Evolutionary conservation across 148 eudicot species (phyloP).

Genomic region (Chenopodium quinoa): DNA sequence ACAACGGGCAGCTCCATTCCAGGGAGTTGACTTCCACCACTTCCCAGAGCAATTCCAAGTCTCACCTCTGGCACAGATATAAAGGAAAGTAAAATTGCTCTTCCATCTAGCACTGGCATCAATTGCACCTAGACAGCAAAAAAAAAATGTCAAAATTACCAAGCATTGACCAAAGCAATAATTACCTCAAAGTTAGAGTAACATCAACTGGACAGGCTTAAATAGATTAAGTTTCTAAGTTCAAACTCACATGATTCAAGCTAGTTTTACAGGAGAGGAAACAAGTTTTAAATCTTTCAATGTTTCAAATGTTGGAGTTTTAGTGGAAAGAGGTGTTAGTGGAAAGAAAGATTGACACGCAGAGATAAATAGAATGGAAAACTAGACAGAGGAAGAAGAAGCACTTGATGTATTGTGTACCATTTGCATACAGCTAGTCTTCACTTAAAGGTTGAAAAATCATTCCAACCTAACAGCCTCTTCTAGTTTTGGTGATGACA

Average conservation of each 20-base stretch:
- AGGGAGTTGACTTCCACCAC: slow-evolving; percentile 92
- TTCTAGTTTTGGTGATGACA: too few species aligned
- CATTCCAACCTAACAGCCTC: too few species aligned
- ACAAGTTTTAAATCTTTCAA: too few species aligned
- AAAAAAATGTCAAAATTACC: slow-evolving; percentile 1
- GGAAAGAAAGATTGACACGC: too few species aligned
- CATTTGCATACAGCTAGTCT: too few species aligned
- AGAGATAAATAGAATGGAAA: too few species aligned
- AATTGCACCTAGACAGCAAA: slow-evolving; percentile 58
- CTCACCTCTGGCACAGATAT: slow-evolving; percentile 81
- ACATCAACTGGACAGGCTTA: neutral
- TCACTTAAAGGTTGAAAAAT: too few species aligned
- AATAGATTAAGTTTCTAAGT: neutral
- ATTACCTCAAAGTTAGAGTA: neutral
- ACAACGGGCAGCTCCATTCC: slow-evolving; percentile 94
- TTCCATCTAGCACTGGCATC: slow-evolving; percentile 86
- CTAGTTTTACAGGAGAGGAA: too few species aligned
- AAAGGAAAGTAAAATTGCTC: slow-evolving; percentile 81
- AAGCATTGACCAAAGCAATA: neutral
- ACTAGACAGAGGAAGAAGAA: too few species aligned
- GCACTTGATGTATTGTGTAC: too few species aligned
- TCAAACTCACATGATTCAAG: neutral
- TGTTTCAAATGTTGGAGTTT: too few species aligned
- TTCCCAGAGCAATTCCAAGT: slow-evolving; percentile 84
- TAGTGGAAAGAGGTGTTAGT: too few species aligned